phyloP scores from a whole-genome alignment of 192 early-diverging fungal genomes.

The Fimicolochytrium jonesii region DNA sequence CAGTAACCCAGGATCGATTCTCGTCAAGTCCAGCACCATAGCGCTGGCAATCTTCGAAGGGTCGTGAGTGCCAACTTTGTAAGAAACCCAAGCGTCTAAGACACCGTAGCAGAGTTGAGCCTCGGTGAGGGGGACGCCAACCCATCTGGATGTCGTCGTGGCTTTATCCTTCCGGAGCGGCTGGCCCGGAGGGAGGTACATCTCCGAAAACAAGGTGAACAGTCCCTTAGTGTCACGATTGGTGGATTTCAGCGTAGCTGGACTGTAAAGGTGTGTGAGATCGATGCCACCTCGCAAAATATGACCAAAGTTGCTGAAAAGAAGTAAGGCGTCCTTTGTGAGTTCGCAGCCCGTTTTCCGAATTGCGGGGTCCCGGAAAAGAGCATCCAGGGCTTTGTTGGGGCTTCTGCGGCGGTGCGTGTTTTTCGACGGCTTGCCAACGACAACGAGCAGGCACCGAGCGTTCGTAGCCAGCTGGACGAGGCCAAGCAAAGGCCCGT shows the following conservation, averaged over 20 bases:
- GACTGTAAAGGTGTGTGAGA: conserved; percentile 15
- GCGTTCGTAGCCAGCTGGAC: conserved; percentile 16
- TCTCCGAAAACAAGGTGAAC: conserved; percentile 3
- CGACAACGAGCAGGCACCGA: conserved; percentile 8
- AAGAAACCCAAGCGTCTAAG: conserved; percentile 17
- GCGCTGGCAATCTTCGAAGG: neutral
- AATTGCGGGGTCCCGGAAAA: conserved; percentile 3
- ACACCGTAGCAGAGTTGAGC: conserved; percentile 14
- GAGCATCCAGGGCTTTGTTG: conserved; percentile 6
- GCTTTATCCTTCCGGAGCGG: conserved; percentile 13
- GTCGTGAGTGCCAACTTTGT: conserved; percentile 19
- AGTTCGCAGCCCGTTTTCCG: conserved; percentile 20
- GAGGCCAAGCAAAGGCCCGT: conserved; percentile 12
- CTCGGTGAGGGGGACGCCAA: conserved; percentile 5
- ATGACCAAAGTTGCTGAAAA: conserved; percentile 14
- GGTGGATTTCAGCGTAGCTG: neutral
- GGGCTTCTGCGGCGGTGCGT: neutral
- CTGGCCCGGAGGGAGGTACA: conserved; percentile 1
- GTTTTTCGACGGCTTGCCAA: neutral
- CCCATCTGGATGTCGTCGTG: conserved; percentile 15
- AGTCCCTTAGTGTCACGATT: conserved; percentile 1
- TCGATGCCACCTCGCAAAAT: conserved; percentile 11
- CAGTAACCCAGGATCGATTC: neutral
- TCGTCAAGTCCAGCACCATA: conserved; percentile 5
- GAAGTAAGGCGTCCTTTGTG: conserved; percentile 16